phyloP scores from a whole-genome alignment of 2,329 filamentous ascomycete genomes.

The Thelonectria blattea region DNA sequence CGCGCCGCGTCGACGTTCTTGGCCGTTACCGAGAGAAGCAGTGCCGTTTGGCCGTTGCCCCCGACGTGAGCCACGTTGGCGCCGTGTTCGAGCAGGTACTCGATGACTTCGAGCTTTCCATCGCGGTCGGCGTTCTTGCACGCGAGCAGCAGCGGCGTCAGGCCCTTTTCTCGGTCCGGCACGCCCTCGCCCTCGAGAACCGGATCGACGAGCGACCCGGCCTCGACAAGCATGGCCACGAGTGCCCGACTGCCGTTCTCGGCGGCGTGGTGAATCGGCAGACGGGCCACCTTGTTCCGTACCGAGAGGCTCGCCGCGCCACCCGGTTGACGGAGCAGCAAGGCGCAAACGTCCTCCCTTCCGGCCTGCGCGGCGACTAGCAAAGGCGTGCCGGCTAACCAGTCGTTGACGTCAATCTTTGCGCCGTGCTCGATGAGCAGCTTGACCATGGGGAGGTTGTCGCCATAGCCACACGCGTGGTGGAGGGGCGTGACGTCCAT shows the following conservation, averaged over 20 bases:
- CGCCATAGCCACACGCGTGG: constrained; percentile 9
- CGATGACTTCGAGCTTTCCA: constrained; percentile 6
- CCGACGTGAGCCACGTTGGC: neutral
- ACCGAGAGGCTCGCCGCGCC: constrained; percentile 1
- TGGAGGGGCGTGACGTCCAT: constrained; percentile 15
- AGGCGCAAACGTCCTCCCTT: neutral
- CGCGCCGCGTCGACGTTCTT: constrained; percentile 10
- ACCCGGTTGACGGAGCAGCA: constrained; percentile 8
- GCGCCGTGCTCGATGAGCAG: constrained; percentile 7
- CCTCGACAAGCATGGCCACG: constrained; percentile 9
- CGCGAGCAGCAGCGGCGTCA: constrained; percentile 7
- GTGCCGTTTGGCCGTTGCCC: neutral
- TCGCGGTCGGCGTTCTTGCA: constrained; percentile 1
- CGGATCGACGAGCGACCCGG: constrained; percentile 8
- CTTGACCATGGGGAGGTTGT: constrained; percentile 4
- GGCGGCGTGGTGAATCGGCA: constrained; percentile 11
- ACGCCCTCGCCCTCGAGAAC: constrained; percentile 3
- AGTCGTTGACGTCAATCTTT: constrained; percentile 5
- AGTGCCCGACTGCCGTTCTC: neutral
- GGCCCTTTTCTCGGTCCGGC: constrained; percentile 5
- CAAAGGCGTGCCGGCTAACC: constrained; percentile 6
- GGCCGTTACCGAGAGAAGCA: constrained; percentile 8
- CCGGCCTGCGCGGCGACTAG: neutral
- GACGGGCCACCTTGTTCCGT: neutral
- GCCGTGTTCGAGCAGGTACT: constrained; percentile 14